Evolutionary conservation across 495 filamentous ascomycete species (phyloP).

Genomic region (Xylaria nigripes): DNA sequence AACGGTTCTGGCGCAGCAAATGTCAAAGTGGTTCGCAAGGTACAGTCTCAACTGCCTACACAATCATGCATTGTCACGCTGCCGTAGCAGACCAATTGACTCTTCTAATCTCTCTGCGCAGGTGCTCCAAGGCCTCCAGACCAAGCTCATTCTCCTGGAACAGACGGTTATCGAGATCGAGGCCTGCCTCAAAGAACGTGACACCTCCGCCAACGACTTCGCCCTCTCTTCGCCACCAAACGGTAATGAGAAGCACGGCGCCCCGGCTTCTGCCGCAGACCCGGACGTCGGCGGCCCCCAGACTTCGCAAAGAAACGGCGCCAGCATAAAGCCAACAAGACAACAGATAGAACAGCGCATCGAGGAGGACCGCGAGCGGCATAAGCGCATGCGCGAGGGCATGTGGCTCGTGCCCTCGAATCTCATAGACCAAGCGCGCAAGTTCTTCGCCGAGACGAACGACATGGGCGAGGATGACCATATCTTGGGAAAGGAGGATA

Average conservation of each 20-base stretch:
- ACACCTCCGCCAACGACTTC: constrained; percentile 36
- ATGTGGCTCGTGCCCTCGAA: constrained; percentile 76
- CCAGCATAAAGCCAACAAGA: constrained; percentile 57
- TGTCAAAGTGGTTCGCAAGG: constrained; percentile 80
- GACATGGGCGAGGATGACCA: constrained; percentile 80
- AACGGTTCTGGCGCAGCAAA: constrained; percentile 91
- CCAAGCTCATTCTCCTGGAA: constrained; percentile 56
- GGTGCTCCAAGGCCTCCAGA: constrained; percentile 62
- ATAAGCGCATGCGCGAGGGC: constrained; percentile 80
- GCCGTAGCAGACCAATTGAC: background rate
- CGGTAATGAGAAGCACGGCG: constrained; percentile 23
- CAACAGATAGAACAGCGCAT: constrained; percentile 89
- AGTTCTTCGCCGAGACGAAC: constrained; percentile 69
- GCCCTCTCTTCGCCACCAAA: constrained; percentile 30
- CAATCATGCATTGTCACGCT: background rate
- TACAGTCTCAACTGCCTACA: constrained; percentile 16
- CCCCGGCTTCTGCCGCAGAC: constrained; percentile 21
- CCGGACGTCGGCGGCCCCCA: constrained; percentile 27
- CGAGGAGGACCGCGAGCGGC: constrained; percentile 91
- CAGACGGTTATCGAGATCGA: constrained; percentile 71
- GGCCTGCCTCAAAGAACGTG: constrained; percentile 67
- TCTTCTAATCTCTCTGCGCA: constrained; percentile 13
- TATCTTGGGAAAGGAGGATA: constrained; percentile 63
- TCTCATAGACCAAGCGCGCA: constrained; percentile 55
- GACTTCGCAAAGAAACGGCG: constrained; percentile 21